Conservation (phyloP, 140 eudicot genomes). For the Cichorium intybus region DNA sequence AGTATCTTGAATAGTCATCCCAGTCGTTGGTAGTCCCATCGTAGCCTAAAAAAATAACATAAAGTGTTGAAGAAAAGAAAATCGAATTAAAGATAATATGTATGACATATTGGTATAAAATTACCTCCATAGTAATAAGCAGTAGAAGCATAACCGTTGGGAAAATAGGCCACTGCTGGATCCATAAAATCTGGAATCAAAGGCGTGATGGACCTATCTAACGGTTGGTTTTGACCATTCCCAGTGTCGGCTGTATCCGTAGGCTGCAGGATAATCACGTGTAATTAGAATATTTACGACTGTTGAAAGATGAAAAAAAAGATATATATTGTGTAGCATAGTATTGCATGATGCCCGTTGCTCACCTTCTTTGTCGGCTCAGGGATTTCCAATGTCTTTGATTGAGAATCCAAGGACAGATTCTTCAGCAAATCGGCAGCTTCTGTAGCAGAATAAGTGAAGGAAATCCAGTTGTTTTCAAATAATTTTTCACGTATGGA, state of each 20-base stretch:
- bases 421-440: constrained; percentile 89
- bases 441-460: constrained; percentile 44
- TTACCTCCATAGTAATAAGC: constrained; percentile 78
- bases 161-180: constrained; percentile 51
- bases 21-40: constrained; percentile 62
- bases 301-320: background rate
- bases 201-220: constrained; percentile 68
- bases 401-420: constrained; percentile 68
- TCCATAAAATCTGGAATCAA: constrained; percentile 55
- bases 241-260: constrained; percentile 32
- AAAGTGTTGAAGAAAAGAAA: background rate
- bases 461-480: constrained; percentile 19
- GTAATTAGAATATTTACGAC: background rate
- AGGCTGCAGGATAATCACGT: constrained; percentile 29
- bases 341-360: background rate
- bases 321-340: background rate
- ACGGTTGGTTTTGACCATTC: constrained; percentile 49
- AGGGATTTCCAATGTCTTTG: constrained; percentile 56
- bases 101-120: background rate
- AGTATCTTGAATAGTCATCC: constrained; percentile 59
- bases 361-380: constrained; percentile 75
- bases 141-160: constrained; percentile 55
- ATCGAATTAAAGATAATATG: background rate
- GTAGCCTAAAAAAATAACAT: constrained; percentile 35
- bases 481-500: background rate